A percentile compares a stretch with the other conserved stretches of the same genome.
Conservation (phyloP, 2,329 filamentous ascomycete species). For the Cladosporium colombiae region DNA sequence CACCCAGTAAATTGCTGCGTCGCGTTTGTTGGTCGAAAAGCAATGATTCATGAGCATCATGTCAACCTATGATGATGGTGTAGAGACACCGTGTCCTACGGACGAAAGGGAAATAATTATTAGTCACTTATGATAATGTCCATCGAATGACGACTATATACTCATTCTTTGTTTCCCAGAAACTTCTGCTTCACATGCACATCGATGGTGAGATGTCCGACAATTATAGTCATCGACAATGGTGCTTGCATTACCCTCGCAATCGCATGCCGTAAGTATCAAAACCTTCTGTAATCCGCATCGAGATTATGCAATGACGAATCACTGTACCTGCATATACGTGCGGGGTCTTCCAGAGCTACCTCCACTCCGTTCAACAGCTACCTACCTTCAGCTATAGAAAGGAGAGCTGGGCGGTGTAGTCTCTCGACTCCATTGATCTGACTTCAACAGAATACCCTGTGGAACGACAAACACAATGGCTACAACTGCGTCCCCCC, state of each 20-base stretch:
- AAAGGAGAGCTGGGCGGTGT: background rate
- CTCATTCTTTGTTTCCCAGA: background rate
- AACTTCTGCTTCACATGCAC: background rate
- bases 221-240: background rate
- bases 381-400: background rate
- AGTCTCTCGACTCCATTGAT: background rate
- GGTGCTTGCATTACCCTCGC: background rate
- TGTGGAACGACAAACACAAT: background rate
- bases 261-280: background rate
- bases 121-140: conserved; percentile 6
- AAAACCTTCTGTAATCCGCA: background rate
- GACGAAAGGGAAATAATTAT: background rate
- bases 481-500: background rate
- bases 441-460: background rate
- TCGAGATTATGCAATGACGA: background rate
- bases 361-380: background rate
- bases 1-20: conserved; percentile 5
- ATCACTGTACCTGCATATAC: background rate
- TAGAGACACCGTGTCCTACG: background rate
- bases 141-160: conserved; percentile 1
- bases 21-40: background rate
- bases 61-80: no score
- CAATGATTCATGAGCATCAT: background rate
- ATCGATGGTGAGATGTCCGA: background rate
- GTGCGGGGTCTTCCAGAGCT: background rate